Conservation (phyloP, 208 protist species). For the Trichomonas tenax region DNA sequence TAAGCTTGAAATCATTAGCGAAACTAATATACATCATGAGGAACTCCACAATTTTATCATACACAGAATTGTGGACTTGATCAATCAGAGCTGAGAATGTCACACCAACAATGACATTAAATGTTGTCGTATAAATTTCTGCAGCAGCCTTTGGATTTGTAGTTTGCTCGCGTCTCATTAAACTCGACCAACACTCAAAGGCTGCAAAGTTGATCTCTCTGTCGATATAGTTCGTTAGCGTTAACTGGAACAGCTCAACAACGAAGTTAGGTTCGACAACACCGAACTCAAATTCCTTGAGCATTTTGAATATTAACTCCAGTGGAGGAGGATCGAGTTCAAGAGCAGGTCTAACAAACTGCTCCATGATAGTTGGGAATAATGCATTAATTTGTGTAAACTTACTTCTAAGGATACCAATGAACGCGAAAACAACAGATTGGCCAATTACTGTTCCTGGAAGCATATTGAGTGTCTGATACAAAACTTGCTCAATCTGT, state of each 20-base stretch:
- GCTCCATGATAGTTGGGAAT: not conserved
- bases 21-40: not conserved
- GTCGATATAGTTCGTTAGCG: not conserved
- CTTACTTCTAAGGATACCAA: not conserved
- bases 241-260: not conserved
- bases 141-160: not conserved
- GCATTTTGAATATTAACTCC: not conserved
- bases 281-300: not conserved
- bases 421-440: not conserved
- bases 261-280: not conserved
- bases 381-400: not conserved
- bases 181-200: not conserved
- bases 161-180: not conserved
- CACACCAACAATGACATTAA: not conserved
- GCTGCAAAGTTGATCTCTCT: not conserved
- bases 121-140: not conserved
- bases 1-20: not conserved
- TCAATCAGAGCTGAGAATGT: not conserved
- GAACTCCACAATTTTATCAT: not conserved
- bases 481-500: not conserved
- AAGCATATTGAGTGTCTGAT: not conserved
- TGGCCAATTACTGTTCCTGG: not conserved
- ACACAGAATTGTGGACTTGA: not conserved
- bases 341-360: not conserved
- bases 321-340: not conserved